These are phyloP conservation scores for Pythium folliculosum DNA, from an alignment of 352 stramenopile species.

Conservation along the genomic window DNA sequence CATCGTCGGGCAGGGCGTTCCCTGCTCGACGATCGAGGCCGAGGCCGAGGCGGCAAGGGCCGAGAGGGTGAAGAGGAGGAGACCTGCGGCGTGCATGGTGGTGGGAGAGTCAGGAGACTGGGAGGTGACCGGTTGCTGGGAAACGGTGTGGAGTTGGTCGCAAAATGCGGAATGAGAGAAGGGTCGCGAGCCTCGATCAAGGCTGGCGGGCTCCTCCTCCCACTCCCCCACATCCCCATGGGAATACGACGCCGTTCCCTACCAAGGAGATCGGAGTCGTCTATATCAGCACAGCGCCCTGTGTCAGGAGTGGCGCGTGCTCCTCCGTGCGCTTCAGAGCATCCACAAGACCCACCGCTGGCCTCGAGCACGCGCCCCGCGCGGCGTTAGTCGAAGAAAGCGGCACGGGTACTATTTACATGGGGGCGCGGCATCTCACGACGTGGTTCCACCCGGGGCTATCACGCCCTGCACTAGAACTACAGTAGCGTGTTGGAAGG, in stretches of 20 bases:
- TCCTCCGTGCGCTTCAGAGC: background rate
- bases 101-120: background rate
- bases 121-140: background rate
- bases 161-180: conserved; percentile 1
- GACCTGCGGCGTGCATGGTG: conserved; percentile 2
- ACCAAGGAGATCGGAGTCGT: background rate
- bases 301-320: background rate
- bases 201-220: background rate
- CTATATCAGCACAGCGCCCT: too few relatives aligned
- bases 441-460: background rate
- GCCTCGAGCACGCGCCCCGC: background rate
- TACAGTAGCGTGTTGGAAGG: too few relatives aligned
- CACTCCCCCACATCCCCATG: too few relatives aligned
- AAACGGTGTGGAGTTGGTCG: background rate
- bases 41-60: background rate
- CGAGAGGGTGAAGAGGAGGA: background rate
- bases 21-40: background rate
- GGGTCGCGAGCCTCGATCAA: too few relatives aligned
- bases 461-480: too few relatives aligned
- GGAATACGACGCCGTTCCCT: background rate
- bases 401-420: background rate
- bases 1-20: background rate
- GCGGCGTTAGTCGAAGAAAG: background rate
- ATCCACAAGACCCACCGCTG: background rate
- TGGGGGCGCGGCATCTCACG: background rate